A percentile compares a stretch with the other conserved stretches of the same genome.
These are phyloP conservation scores for Rhodosporidiobolus odoratus DNA, from an alignment of 768 basidiomycete genomes.

Conservation along the genomic window DNA sequence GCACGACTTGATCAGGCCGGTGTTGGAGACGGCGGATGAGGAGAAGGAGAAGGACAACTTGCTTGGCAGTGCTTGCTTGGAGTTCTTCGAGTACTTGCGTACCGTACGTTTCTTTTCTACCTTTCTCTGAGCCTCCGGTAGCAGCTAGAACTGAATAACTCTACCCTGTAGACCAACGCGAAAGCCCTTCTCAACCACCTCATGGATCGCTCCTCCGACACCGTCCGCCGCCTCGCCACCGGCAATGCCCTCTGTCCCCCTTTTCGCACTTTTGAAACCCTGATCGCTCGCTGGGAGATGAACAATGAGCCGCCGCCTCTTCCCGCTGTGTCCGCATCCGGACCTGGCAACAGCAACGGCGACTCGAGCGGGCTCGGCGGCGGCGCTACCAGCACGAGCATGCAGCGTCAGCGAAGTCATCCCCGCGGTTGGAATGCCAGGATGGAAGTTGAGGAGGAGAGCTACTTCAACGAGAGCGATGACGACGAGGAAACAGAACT, in stretches of 20 bases:
- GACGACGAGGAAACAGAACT: background rate
- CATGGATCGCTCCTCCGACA: constrained; percentile 67
- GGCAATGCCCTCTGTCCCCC: constrained; percentile 54
- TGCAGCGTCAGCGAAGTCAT: constrained; percentile 40
- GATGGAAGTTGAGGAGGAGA: constrained; percentile 66
- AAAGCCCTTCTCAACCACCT: constrained; percentile 77
- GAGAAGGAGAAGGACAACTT: constrained; percentile 87
- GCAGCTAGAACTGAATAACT: background rate
- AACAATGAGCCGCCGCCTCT: constrained; percentile 62
- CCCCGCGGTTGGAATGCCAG: constrained; percentile 52
- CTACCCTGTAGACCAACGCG: constrained; percentile 65
- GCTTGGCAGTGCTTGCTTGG: constrained; percentile 88
- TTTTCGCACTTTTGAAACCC: constrained; percentile 62
- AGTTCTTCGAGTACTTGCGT: constrained; percentile 87
- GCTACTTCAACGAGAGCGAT: constrained; percentile 71
- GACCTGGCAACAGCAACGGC: constrained; percentile 50
- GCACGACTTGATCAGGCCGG: constrained; percentile 72
- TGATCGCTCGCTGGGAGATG: constrained; percentile 82
- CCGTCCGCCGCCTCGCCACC: constrained; percentile 60
- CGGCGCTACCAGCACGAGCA: constrained; percentile 43
- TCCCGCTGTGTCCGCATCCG: background rate
- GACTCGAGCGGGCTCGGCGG: constrained; percentile 53
- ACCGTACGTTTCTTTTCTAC: constrained; percentile 53
- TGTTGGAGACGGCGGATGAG: constrained; percentile 68
- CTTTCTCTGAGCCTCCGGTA: background rate